Conservation (phyloP, 441 rosid species). For the Kokia cookei region DNA sequence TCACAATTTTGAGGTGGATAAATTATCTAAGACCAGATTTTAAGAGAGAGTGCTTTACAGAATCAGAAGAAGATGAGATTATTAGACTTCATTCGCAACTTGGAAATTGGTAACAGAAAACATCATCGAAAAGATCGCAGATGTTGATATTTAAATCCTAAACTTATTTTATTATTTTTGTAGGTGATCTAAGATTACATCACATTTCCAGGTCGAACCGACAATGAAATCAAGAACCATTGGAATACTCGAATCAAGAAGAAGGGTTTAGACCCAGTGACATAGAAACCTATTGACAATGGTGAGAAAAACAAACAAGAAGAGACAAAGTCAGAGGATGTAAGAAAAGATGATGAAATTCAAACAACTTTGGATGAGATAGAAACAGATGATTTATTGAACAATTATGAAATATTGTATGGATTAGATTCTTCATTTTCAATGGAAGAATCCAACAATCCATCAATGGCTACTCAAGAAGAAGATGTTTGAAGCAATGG, state of each 20-base stretch:
- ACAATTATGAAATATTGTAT: conserved; percentile 24
- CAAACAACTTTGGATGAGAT: conserved; percentile 18
- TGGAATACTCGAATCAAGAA: conserved; percentile 92
- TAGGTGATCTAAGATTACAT: conserved; percentile 93
- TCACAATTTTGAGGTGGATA: conserved; percentile 58
- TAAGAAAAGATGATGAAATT: not conserved
- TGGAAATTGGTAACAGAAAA: conserved; percentile 52
- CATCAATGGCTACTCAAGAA: conserved; percentile 17
- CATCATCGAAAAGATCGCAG: not conserved
- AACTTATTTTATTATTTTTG: not conserved
- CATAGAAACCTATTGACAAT: conserved; percentile 38
- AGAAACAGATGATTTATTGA: conserved; percentile 13
- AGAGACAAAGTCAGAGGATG: not conserved
- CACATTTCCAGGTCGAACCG: conserved; percentile 86
- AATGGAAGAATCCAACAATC: conserved; percentile 19
- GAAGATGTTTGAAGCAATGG: conserved; percentile 38
- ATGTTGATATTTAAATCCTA: not conserved
- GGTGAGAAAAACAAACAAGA: conserved; percentile 18
- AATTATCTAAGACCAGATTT: conserved; percentile 89
- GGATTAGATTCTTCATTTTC: conserved; percentile 31
- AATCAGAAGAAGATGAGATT: conserved; percentile 67
- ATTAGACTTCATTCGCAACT: conserved; percentile 70
- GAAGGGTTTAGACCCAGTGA: conserved; percentile 61
- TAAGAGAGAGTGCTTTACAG: conserved; percentile 73
- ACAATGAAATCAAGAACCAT: conserved; percentile 86